Conservation (phyloP, 768 basidiomycete genomes). For the Russula foetens region DNA sequence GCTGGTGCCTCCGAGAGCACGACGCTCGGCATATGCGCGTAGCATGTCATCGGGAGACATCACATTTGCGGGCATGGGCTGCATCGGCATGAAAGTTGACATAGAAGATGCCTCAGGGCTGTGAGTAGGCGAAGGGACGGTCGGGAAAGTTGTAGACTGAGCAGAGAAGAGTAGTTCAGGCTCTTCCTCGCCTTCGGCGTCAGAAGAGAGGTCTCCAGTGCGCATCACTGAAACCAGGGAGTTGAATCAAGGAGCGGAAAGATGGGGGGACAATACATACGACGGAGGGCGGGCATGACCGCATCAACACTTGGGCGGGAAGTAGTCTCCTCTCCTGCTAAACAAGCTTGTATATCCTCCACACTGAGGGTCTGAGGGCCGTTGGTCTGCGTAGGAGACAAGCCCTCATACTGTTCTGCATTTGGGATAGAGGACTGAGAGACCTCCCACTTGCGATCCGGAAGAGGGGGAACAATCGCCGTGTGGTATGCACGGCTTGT, state of each 20-base stretch:
- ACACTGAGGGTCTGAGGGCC: conserved; percentile 40
- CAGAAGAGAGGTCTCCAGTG: conserved; percentile 33
- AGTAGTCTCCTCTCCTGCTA: conserved; percentile 31
- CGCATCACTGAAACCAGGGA: conserved; percentile 54
- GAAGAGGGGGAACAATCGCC: conserved; percentile 36
- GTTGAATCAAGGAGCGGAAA: conserved; percentile 4
- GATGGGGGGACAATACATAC: conserved; percentile 34
- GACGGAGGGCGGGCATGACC: conserved; percentile 58
- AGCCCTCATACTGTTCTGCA: conserved; percentile 18
- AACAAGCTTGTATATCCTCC: conserved; percentile 54
- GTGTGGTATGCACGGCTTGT: conserved; percentile 38
- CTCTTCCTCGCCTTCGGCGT: conserved; percentile 21
- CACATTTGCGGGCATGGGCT: conserved; percentile 32
- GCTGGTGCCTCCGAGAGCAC: conserved; percentile 28
- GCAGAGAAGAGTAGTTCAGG: conserved; percentile 41
- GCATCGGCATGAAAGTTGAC: conserved; percentile 33
- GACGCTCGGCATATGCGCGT: conserved; percentile 56
- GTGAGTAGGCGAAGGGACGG: conserved; percentile 31
- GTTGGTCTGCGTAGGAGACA: conserved; percentile 38
- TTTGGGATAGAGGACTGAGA: conserved; percentile 7
- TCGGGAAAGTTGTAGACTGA: conserved; percentile 19
- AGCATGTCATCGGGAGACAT: conserved; percentile 72
- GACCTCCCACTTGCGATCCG: conserved; percentile 26
- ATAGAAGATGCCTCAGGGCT: conserved; percentile 30
- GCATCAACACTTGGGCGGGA: conserved; percentile 42